Evolutionary conservation across 192 early-diverging fungal species (phyloP).

Genomic region (Backusella tuberculispora): DNA sequence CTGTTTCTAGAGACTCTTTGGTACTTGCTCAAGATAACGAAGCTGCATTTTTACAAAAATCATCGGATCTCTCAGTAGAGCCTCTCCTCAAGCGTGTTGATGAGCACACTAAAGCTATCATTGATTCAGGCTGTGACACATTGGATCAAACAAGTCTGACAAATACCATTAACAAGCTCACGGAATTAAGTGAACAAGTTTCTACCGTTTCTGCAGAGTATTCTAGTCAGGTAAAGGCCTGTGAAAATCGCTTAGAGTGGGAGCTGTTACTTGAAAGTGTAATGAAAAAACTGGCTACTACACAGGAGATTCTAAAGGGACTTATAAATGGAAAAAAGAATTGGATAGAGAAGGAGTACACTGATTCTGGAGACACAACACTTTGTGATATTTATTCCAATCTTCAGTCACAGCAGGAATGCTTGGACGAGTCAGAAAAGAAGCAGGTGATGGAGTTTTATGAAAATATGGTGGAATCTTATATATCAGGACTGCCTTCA

Average conservation of each 20-base stretch:
- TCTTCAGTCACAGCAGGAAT: not conserved
- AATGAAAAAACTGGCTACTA: not conserved
- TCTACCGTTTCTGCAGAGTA: not conserved
- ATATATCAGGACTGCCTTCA: not conserved
- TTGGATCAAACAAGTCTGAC: not conserved
- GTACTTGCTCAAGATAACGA: not conserved
- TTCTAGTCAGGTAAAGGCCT: not conserved
- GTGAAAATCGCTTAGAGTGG: not conserved
- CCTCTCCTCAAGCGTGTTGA: not conserved
- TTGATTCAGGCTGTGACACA: not conserved
- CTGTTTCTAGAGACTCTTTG: not conserved
- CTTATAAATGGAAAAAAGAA: not conserved
- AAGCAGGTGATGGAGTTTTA: not conserved
- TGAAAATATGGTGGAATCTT: not conserved
- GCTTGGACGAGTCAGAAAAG: not conserved
- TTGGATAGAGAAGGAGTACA: not conserved
- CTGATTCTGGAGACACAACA: not conserved
- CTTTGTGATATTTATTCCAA: not conserved
- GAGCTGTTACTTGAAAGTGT: not conserved
- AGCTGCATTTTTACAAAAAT: not conserved
- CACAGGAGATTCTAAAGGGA: not conserved
- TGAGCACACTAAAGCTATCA: not conserved
- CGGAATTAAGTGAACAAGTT: not conserved
- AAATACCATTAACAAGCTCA: not conserved
- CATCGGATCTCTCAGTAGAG: not conserved